phyloP scores from a whole-genome alignment of 1,139 yeast genomes.

The Nadsonia commutata region DNA sequence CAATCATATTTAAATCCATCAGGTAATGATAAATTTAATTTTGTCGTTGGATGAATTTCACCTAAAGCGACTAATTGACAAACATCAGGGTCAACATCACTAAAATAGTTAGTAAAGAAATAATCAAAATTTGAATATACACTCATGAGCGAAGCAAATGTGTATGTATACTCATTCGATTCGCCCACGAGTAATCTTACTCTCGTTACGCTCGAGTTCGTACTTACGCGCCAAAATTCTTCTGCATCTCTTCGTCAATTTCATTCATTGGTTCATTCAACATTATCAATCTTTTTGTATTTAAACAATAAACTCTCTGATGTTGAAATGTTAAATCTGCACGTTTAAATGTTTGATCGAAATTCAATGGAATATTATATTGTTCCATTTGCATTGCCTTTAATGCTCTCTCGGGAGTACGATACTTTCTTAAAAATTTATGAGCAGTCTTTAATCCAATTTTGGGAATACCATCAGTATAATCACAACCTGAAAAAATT shows the following conservation, averaged over 20 bases:
- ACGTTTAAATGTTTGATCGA: conserved; percentile 41
- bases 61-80: conserved; percentile 53
- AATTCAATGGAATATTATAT: conserved; percentile 37
- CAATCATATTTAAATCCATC: not conserved
- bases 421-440: conserved; percentile 37
- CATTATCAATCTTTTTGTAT: conserved; percentile 32
- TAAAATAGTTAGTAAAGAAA: too few relatives aligned
- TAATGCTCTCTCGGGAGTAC: conserved; percentile 37
- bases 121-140: too few relatives aligned
- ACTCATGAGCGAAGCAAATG: too few relatives aligned
- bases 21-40: conserved; percentile 17
- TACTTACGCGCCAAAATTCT: conserved; percentile 43
- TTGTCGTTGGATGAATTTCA: conserved; percentile 49
- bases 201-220: too few relatives aligned
- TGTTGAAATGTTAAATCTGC: conserved; percentile 75
- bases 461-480: conserved; percentile 72
- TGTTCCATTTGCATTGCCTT: conserved; percentile 47
- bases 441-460: conserved; percentile 75
- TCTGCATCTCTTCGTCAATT: conserved; percentile 26
- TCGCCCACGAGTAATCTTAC: too few relatives aligned
- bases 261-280: conserved; percentile 38
- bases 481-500: conserved; percentile 88
- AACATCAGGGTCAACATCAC: conserved; percentile 26
- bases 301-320: conserved; percentile 77
- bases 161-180: too few relatives aligned